phyloP scores from a whole-genome alignment of 2,329 filamentous ascomycete species.

The Sporothrix euskadiensis region DNA sequence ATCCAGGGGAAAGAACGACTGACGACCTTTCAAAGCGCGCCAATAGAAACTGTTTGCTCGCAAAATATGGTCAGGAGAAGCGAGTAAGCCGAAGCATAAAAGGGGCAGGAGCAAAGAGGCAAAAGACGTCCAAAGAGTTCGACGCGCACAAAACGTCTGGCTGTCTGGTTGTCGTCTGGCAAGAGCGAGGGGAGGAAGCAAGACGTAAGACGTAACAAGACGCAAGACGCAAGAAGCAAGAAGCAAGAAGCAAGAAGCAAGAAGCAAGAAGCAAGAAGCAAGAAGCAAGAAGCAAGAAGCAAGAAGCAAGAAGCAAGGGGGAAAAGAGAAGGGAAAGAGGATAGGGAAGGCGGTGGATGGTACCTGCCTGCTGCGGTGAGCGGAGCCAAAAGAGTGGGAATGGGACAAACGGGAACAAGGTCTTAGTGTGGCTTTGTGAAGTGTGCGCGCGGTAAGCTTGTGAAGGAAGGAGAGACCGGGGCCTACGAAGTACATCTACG shows the following conservation, averaged over 20 bases:
- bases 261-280: slow-evolving; percentile 11
- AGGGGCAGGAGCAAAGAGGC: slow-evolving; percentile 15
- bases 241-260: not conserved
- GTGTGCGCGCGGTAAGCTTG: not conserved
- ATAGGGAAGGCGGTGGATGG: slow-evolving; percentile 19
- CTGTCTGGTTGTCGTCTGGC: not conserved
- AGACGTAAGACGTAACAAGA: not conserved
- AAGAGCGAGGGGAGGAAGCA: slow-evolving; percentile 12
- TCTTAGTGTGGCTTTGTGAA: slow-evolving; percentile 18
- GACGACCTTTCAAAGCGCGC: slow-evolving; percentile 23
- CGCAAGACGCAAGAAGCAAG: slow-evolving; percentile 11
- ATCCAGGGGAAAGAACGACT: slow-evolving; percentile 12
- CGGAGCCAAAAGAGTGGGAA: slow-evolving; percentile 18
- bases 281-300: not conserved
- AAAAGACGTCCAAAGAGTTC: not conserved
- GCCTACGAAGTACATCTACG: too few relatives aligned
- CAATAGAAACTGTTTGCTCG: slow-evolving; percentile 7
- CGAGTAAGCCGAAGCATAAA: slow-evolving; percentile 8
- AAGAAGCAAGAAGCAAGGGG: slow-evolving; percentile 10
- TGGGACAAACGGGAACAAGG: slow-evolving; percentile 9
- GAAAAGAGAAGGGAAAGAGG: slow-evolving; percentile 12
- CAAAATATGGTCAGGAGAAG: slow-evolving; percentile 3
- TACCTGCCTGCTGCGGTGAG: not conserved
- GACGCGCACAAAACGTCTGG: slow-evolving; percentile 5
- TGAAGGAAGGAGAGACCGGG: slow-evolving; percentile 6